phyloP scores from a whole-genome alignment of 129 eudicot genomes.

The Chrysanthemum makinoi region DNA sequence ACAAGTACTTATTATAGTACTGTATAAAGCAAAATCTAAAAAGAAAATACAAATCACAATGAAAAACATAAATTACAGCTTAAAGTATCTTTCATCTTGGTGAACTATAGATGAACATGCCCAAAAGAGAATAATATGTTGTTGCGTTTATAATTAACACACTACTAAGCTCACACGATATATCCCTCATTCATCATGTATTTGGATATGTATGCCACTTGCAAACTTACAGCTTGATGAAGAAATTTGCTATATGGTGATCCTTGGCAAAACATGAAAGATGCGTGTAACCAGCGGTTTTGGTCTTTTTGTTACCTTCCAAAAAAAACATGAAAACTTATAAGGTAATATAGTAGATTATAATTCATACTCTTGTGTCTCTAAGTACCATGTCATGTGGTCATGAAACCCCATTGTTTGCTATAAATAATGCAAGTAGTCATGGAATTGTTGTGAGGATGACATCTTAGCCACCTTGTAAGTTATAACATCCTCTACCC shows the following conservation, averaged over 20 bases:
- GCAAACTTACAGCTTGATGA: background rate
- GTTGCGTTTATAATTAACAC: too few relatives aligned
- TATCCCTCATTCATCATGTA: too few relatives aligned
- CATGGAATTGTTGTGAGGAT: conserved; percentile 18
- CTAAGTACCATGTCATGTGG: conserved; percentile 14
- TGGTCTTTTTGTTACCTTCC: conserved; percentile 1
- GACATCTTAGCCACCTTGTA: conserved; percentile 9
- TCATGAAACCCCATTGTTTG: background rate
- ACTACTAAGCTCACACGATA: too few relatives aligned
- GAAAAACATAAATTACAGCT: too few relatives aligned
- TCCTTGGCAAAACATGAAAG: conserved; percentile 8
- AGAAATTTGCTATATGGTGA: background rate
- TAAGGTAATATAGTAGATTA: conserved; percentile 13
- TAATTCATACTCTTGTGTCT: conserved; percentile 17
- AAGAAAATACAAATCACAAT: too few relatives aligned
- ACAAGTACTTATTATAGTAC: too few relatives aligned
- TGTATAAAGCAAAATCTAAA: too few relatives aligned
- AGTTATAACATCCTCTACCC: background rate
- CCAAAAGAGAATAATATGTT: too few relatives aligned
- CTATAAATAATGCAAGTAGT: conserved; percentile 11
- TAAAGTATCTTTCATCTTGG: too few relatives aligned
- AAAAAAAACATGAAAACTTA: background rate
- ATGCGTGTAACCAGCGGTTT: background rate
- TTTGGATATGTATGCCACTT: too few relatives aligned
- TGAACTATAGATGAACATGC: too few relatives aligned